phyloP scores from a whole-genome alignment of 2,329 filamentous ascomycete species.

The Colletotrichum simmondsii region DNA sequence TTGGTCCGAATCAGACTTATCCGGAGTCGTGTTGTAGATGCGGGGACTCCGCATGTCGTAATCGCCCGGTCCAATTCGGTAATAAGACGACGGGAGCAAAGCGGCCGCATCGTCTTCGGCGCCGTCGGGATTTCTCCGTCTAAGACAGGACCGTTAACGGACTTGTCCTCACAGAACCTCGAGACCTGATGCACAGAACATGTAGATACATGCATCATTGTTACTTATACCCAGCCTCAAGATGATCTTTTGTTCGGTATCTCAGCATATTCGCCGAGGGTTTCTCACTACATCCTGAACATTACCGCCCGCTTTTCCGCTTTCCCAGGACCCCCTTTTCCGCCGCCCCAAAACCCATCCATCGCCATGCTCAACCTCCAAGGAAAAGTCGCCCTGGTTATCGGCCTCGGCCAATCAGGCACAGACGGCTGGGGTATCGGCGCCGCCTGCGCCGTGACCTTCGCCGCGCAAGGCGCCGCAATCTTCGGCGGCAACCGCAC shows the following conservation, averaged over 20 bases:
- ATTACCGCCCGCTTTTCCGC: constrained; percentile 1
- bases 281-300: background rate
- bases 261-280: background rate
- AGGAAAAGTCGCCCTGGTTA: constrained; percentile 56
- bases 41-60: constrained; percentile 32
- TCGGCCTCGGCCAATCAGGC: constrained; percentile 57
- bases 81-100: constrained; percentile 9
- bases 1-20: constrained; percentile 16
- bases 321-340: background rate
- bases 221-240: background rate
- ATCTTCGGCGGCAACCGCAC: constrained; percentile 63
- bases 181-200: background rate
- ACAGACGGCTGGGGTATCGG: constrained; percentile 62
- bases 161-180: no score
- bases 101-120: constrained; percentile 1
- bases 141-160: no score
- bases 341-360: background rate
- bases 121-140: constrained; percentile 24
- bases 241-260: background rate
- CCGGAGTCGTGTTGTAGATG: constrained; percentile 11
- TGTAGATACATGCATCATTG: no score
- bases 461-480: constrained; percentile 58
- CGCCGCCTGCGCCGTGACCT: constrained; percentile 57
- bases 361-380: constrained; percentile 46
- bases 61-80: constrained; percentile 16